Base-by-base conservation (phyloP, 257 asterid genomes). In the Primulina tabacum region DNA sequence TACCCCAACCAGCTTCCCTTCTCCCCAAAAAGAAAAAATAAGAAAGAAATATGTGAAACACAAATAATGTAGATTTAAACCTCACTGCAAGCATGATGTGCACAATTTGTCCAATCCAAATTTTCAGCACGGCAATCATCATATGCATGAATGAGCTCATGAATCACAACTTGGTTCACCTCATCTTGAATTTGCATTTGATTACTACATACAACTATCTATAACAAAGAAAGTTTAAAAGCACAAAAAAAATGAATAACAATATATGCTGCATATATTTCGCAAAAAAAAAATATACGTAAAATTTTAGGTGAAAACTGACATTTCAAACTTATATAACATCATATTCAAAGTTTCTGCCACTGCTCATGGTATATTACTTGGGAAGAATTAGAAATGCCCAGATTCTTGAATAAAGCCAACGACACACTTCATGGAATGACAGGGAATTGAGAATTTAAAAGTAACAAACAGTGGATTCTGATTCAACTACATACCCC, bases 61-160 rank as follows among this genome's bases (percentile, higher is more conserved):
- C 2, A 28, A 37, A 26, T 55, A 21, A 9, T 37, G 64, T 56
- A 16, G 59, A 67, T 24, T 33, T 67, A 60, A 73, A 92, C 95
- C 95, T 93, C 99, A 65, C 88, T 89, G 75, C 96, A 89, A 60
- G 96, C 96, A 73, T 89, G 97, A 78, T 93, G 97, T 72, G 96
- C 92, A 37, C 99, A 90, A 72, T 85, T 71, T 34, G 82, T n/a
- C 97, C 96, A 90, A 65, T 90, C 82, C 85, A 93, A 73, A 75
- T 90, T 90, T 17, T 87, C 91, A 40, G 89, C 94, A 24, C 95
- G 92, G 35, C 99, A 93, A 4, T 93, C 96, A 40, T 90, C 96
- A 52, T 90, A 93, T 3, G 96, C 96, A 79, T 93, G 99, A 76
- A 93, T 93, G 75, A 93, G 94, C 85, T 93, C 99, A 65, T 90